Evolutionary conservation across 1,284 basidiomycete genomes (phyloP).

Genomic region (Puccinia triticina): DNA sequence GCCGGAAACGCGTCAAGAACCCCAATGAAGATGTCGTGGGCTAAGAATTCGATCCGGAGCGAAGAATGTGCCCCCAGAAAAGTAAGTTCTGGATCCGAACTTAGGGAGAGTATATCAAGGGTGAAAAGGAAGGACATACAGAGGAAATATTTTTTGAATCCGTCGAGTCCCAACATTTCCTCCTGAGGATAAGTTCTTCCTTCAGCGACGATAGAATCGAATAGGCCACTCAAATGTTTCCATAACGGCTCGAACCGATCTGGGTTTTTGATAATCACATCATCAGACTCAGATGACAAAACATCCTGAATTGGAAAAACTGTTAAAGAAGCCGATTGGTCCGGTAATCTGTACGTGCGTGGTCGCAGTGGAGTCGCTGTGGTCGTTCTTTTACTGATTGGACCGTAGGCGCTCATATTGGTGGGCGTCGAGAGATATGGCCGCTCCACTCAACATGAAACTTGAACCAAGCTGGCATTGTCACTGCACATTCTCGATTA

Average conservation of each 20-base stretch:
- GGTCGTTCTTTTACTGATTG: background rate
- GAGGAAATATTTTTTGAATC: constrained; percentile 24
- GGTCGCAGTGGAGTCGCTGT: constrained; percentile 9
- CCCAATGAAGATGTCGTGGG: constrained; percentile 28
- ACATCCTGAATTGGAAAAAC: constrained; percentile 20
- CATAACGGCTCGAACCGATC: constrained; percentile 8
- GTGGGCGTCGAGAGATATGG: background rate
- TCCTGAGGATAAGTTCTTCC: constrained; percentile 31
- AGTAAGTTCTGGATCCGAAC: background rate
- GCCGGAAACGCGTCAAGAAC: constrained; percentile 5
- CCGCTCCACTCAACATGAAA: too few species aligned
- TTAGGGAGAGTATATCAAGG: background rate
- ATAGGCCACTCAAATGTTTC: constrained; percentile 18
- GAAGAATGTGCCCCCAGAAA: background rate
- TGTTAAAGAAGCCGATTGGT: background rate
- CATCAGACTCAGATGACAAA: background rate
- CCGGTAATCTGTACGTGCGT: constrained; percentile 13
- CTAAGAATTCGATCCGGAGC: background rate
- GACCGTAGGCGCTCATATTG: constrained; percentile 20
- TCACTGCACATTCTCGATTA: too few species aligned
- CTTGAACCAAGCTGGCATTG: too few species aligned
- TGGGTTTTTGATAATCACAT: background rate
- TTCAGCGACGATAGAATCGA: constrained; percentile 18
- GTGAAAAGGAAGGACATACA: background rate
- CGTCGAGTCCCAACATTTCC: constrained; percentile 3